Base-by-base conservation (phyloP, 345 rosid genomes). In the Populus pruinosa region DNA sequence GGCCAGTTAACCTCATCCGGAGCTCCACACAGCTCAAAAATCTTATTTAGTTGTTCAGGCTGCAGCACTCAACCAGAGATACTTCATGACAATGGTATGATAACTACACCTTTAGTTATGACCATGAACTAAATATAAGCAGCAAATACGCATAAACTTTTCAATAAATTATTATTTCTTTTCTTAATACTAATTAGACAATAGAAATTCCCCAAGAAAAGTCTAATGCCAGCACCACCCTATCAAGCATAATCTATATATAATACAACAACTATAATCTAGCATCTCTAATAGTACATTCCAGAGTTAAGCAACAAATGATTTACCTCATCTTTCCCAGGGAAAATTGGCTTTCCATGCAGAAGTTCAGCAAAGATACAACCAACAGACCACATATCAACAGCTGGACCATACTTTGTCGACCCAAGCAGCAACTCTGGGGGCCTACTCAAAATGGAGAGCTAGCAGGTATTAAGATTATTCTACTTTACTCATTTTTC, bases 321-420 rank as follows among this genome's bases (percentile, higher is more conserved):
- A 43, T 43, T 80, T 68, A 88, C 97, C 97, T 91, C 99, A 86
- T 93, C 91, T 84, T 92, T 91, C 72, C 99, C 97, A 17, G 99
- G 98, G 67, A 95, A 87, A 64, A 93, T 93, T 41, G 98, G 98
- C 78, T 95, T 93, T 69, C 97, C 98, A 59, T 90, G 89, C 76
- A 95, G 78, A 69, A 95, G 93, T 83, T 95, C 99, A 21, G 99
- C 99, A 89, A 95, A 90, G 71, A 95, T 91, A 73, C 99, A 95
- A 72, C 98, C 98, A 71, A 93, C 99, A 6, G 99, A 93, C 98
- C 98, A 93, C 93, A 93, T 93, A 78, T 93, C 98, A 82, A 93
- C 96, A 47, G 98, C 96, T 73, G 99, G 98, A 72, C 98, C 96
- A 77, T 95, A 95, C 79, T 92, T 92, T 25, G 98, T 93, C 73